phyloP scores from a whole-genome alignment of 2,329 filamentous ascomycete genomes.

The Nigrograna mackinnonii region DNA sequence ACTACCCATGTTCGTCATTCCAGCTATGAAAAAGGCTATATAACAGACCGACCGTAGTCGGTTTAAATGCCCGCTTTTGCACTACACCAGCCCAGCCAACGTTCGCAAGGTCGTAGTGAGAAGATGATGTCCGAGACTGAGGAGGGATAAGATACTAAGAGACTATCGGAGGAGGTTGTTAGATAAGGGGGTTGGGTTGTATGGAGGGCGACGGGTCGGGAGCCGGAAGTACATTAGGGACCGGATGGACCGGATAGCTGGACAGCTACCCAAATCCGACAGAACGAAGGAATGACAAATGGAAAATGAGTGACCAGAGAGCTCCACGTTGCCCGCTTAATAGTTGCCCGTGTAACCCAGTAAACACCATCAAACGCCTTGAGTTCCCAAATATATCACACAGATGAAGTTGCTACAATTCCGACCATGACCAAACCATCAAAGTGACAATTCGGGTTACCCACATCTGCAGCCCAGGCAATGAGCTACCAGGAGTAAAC shows the following conservation, averaged over 20 bases:
- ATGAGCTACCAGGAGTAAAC: no score
- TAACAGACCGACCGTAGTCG: conserved; percentile 7
- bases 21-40: conserved; percentile 17
- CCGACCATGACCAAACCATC: no score
- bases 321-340: conserved; percentile 11
- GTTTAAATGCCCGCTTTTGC: conserved; percentile 11
- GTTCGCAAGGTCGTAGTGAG: conserved; percentile 3
- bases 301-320: conserved; percentile 12
- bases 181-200: neutral
- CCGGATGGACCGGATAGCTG: conserved; percentile 3
- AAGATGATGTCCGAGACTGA: no score
- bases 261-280: conserved; percentile 2
- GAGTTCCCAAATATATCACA: conserved; percentile 23
- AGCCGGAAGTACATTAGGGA: conserved; percentile 7
- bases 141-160: conserved; percentile 4
- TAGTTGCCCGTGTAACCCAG: conserved; percentile 13
- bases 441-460: no score
- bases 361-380: conserved; percentile 14
- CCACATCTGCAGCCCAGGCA: no score
- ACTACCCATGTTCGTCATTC: conserved; percentile 16
- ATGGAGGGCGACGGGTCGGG: no score
- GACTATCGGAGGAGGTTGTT: neutral
- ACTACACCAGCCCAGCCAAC: conserved; percentile 1
- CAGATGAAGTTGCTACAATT: conserved; percentile 13
- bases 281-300: conserved; percentile 16